Conservation (phyloP, 2,329 filamentous ascomycete species). For the Venturia pyrina region DNA sequence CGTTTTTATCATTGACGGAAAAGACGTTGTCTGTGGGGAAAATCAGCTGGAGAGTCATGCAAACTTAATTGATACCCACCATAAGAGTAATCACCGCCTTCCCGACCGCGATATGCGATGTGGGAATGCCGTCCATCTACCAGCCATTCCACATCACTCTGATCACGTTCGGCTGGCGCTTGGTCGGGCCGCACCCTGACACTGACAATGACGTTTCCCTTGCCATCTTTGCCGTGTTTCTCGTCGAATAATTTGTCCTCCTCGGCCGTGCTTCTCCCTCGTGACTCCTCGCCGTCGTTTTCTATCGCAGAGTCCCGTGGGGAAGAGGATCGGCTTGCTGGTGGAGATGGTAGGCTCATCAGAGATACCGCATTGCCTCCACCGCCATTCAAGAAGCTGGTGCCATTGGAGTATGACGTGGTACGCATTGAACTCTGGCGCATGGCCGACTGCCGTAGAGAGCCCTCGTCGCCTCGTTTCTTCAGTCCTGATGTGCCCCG, state of each 20-base stretch:
- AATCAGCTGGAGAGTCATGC: not conserved
- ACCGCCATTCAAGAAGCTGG: constrained; percentile 69
- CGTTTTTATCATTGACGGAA: constrained; percentile 84
- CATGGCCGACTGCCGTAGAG: not conserved
- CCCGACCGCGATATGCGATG: constrained; percentile 75
- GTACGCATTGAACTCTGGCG: not conserved
- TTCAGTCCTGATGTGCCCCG: not conserved
- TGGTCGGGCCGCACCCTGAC: constrained; percentile 84
- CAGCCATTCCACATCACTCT: constrained; percentile 76
- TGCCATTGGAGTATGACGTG: constrained; percentile 8
- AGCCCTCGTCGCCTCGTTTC: constrained; percentile 18
- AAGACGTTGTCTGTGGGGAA: constrained; percentile 78
- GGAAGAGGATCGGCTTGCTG: constrained; percentile 84
- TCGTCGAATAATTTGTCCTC: constrained; percentile 21
- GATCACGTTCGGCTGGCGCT: constrained; percentile 47
- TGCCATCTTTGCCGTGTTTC: constrained; percentile 51
- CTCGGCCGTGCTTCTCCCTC: constrained; percentile 8
- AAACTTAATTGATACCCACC: constrained; percentile 44
- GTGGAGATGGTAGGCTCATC: constrained; percentile 68
- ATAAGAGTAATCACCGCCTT: constrained; percentile 87
- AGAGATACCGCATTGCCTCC: constrained; percentile 68
- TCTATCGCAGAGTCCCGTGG: constrained; percentile 83
- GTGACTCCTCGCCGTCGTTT: constrained; percentile 13
- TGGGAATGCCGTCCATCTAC: constrained; percentile 76
- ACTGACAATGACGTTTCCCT: constrained; percentile 93